phyloP scores from a whole-genome alignment of 495 filamentous ascomycete genomes.

The Wilcoxina mikolae region DNA sequence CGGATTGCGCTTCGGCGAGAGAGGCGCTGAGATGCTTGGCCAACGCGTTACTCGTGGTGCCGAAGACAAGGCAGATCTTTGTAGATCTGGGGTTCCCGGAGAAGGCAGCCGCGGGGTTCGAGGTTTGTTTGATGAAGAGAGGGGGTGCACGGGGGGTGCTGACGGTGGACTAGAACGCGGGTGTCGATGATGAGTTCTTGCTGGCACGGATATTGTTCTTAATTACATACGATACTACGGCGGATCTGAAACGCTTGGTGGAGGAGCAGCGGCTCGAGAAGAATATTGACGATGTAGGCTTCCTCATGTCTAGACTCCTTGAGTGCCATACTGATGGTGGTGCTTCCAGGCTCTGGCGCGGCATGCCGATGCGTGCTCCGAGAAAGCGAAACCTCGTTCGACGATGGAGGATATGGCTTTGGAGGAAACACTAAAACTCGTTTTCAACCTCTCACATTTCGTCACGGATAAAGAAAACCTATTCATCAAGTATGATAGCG shows the following conservation, averaged over 20 bases:
- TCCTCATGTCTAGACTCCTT: not conserved
- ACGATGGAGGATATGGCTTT: constrained; percentile 69
- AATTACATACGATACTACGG: constrained; percentile 63
- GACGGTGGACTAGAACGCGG: constrained; percentile 42
- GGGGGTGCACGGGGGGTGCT: constrained; percentile 8
- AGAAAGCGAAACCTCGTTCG: constrained; percentile 31
- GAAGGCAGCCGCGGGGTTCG: constrained; percentile 56
- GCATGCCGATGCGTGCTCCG: constrained; percentile 47
- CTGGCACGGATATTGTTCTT: constrained; percentile 70
- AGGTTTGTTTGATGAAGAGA: constrained; percentile 32
- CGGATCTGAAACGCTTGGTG: constrained; percentile 54
- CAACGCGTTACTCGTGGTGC: constrained; percentile 64
- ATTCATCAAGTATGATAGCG: not conserved
- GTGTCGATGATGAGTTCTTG: constrained; percentile 77
- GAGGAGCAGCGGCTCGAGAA: constrained; percentile 55
- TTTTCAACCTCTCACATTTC: constrained; percentile 74
- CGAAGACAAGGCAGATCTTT: constrained; percentile 59
- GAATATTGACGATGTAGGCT: constrained; percentile 44
- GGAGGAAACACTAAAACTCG: constrained; percentile 66
- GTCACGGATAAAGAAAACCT: not conserved
- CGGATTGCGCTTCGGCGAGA: constrained; percentile 45
- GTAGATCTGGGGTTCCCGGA: constrained; percentile 61
- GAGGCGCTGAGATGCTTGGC: constrained; percentile 76
- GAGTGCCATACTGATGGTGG: constrained; percentile 13
- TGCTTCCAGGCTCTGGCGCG: constrained; percentile 46